Evolutionary conservation across 176 grass and related monocot species (phyloP), one percentile per base, ranked within the genome.

Genomic region (Zizania latifolia): DNA sequence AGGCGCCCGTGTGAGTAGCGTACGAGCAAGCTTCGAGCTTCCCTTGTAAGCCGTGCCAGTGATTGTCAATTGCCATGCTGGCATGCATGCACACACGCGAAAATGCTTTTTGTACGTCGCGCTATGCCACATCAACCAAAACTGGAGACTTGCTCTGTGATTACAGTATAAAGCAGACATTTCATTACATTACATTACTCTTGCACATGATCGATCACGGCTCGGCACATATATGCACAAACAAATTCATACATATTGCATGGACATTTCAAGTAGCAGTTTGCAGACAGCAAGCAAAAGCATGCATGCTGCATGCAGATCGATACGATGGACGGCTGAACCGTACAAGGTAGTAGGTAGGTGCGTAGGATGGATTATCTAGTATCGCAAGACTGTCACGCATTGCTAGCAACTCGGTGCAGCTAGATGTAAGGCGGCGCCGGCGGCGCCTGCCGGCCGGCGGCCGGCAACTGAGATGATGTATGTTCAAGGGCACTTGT

Each of bases 401-500:
- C 39, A 36, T 36, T 41, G 4, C 2, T 50, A n/a, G 45, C 45
- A 6, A n/a, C n/a, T n/a, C n/a, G n/a, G n/a, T n/a, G n/a, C n/a
- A n/a, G n/a, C n/a, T n/a, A n/a, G n/a, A n/a, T n/a, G n/a, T n/a
- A n/a, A n/a, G n/a, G 6, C 46, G 46, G 1, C 46, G 46, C 17
- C 46, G 44, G 44, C 1, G 44, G 44, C 1, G 14, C 14, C 14
- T 3, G 4, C 0, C 35, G 35, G 5, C 2, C 35, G 35, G 35
- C 5, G 35, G 8, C 0, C 35, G 35, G 35, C 8, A 9, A 48
- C 4, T 0, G 16, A 0, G 44, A 48, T 90, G n/a, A n/a, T n/a
- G n/a, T n/a, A n/a, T n/a, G n/a, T n/a, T n/a, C 79, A 96, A 0
- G 90, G 90, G 82, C 93, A 93, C 61, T 97, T 97, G 74, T 78